Percentiles rank a stretch among this genome's conserved stretches.
phyloP scores from a whole-genome alignment of 2,329 filamentous ascomycete genomes.

The Zymoseptoria crescenta region DNA sequence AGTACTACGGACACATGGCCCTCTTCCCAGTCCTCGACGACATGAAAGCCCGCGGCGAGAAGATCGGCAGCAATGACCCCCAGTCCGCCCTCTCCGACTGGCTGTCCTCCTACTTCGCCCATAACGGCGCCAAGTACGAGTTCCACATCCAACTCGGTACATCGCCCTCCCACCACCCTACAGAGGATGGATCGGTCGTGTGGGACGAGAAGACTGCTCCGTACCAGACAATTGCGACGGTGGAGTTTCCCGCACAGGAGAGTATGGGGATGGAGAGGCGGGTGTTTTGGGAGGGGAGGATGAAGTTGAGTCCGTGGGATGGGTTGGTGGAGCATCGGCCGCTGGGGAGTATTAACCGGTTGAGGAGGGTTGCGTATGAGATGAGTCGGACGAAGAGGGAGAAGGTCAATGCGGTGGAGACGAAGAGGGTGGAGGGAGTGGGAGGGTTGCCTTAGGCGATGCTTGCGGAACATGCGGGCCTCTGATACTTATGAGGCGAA shows the following conservation, averaged over 20 bases:
- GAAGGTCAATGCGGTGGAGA: constrained; percentile 34
- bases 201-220: constrained; percentile 44
- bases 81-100: constrained; percentile 32
- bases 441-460: constrained; percentile 32
- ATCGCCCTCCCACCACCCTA: constrained; percentile 40
- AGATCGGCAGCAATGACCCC: constrained; percentile 30
- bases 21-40: constrained; percentile 35
- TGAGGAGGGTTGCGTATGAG: constrained; percentile 35
- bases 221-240: constrained; percentile 39
- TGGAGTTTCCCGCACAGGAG: constrained; percentile 36
- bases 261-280: constrained; percentile 35
- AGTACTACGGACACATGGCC: constrained; percentile 42
- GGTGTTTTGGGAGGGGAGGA: constrained; percentile 39
- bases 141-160: constrained; percentile 43
- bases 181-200: constrained; percentile 37
- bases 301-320: constrained; percentile 38
- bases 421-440: constrained; percentile 31
- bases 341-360: constrained; percentile 33
- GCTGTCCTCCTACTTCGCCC: constrained; percentile 36
- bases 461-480: too few species aligned
- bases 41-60: constrained; percentile 29
- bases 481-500: too few species aligned
- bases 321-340: constrained; percentile 37
- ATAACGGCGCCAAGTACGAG: constrained; percentile 35
- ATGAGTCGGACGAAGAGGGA: constrained; percentile 30